Conservation (phyloP, 2,329 filamentous ascomycete species). For the Sarocladium kiliense region DNA sequence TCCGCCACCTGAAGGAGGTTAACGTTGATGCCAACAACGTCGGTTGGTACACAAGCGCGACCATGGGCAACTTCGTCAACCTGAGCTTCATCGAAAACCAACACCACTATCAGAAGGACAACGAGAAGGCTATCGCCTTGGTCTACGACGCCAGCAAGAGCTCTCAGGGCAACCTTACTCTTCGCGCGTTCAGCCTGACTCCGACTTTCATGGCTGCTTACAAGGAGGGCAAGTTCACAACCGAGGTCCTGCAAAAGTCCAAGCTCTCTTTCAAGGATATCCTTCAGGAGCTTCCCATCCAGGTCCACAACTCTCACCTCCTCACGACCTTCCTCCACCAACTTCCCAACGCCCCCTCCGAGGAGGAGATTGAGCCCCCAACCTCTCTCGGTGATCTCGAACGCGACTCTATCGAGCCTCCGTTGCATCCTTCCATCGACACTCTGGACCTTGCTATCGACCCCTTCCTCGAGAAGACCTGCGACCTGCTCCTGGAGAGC, state of each 20-base stretch:
- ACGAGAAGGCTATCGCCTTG: constrained; percentile 80
- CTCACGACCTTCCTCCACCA: constrained; percentile 94
- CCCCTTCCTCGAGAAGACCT: constrained; percentile 97
- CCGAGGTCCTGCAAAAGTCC: constrained; percentile 92
- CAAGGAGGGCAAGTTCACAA: constrained; percentile 97
- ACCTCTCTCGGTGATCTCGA: constrained; percentile 73
- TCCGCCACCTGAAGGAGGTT: constrained; percentile 91
- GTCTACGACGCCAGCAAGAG: constrained; percentile 96
- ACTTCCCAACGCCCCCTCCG: constrained; percentile 60
- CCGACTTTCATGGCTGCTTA: constrained; percentile 81
- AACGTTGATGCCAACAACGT: constrained; percentile 98
- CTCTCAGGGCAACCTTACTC: constrained; percentile 82
- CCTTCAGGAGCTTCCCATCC: constrained; percentile 81
- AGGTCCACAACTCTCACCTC: constrained; percentile 94
- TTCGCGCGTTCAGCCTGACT: constrained; percentile 90
- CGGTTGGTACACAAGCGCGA: constrained; percentile 97
- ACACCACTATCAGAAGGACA: constrained; percentile 94
- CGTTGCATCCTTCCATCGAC: constrained; percentile 84
- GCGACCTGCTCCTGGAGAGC: constrained; percentile 90
- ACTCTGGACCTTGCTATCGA: constrained; percentile 90
- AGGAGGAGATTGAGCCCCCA: constrained; percentile 68
- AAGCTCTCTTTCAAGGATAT: constrained; percentile 93
- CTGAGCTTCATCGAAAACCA: constrained; percentile 96
- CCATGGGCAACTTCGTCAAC: constrained; percentile 98
- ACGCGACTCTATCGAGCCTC: constrained; percentile 54